These are phyloP conservation scores for Colletotrichum lini DNA, from an alignment of 2,329 filamentous ascomycete genomes.

Conservation along the genomic window DNA sequence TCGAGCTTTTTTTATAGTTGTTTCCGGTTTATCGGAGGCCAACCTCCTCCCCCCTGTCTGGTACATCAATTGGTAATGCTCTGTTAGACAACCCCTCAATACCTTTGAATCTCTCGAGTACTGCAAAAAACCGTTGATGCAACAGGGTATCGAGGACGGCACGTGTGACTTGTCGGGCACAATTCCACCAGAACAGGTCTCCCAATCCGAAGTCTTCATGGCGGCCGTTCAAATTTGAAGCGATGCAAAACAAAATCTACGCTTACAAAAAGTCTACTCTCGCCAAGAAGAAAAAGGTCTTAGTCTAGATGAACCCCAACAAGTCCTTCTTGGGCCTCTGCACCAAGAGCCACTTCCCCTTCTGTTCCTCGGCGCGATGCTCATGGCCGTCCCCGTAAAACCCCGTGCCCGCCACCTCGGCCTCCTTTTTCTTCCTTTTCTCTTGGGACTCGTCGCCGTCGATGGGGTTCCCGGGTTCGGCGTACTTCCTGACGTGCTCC, in stretches of 20 bases:
- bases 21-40: too few species aligned
- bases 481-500: conserved; percentile 64
- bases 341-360: conserved; percentile 1
- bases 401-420: neutral
- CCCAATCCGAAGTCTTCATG: neutral
- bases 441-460: neutral
- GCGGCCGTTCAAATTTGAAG: neutral
- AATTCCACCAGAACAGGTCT: neutral
- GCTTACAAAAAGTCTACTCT: neutral
- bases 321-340: conserved; percentile 30
- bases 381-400: neutral
- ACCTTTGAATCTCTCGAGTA: too few species aligned
- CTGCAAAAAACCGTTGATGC: too few species aligned
- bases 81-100: too few species aligned
- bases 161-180: too few species aligned
- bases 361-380: neutral
- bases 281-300: neutral
- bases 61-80: too few species aligned
- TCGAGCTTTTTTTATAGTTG: neutral
- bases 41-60: too few species aligned
- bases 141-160: neutral
- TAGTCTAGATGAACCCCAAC: conserved; percentile 27
- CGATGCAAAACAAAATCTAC: neutral
- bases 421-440: conserved; percentile 1
- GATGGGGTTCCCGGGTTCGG: conserved; percentile 50